Base-by-base conservation (phyloP, 225 moss, liverwort and hornwort species). In the Pleurozium schreberi region DNA sequence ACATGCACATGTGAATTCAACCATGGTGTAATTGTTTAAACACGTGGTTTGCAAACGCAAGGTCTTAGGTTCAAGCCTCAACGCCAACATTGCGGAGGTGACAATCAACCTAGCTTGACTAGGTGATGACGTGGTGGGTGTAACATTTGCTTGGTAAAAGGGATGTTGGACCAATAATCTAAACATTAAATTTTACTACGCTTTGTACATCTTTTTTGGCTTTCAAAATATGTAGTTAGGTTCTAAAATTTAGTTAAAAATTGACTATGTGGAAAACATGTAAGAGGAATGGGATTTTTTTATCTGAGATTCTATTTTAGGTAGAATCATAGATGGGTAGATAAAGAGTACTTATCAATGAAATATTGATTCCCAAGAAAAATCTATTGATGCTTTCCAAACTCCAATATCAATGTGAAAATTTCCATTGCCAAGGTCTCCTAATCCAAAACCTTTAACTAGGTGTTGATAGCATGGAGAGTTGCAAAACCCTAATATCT, bases 401-500 rank as follows among this genome's bases (percentile, higher is more conserved):
- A 47, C 7, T 47, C 11, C 18, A 31, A 75, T 19, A 49, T 12
- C 3, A 0, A 0, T 19, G 4, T 18, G 4, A 47, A 31, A 47
- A 69, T 40, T 38, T 8, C 27, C 9, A 70, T 43, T 1, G 1
- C 26, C 8, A 27, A 27, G 16, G 14, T 15, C 12, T 74, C 4
- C 7, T 2, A 4, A 31, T 49, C 6, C 8, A 33, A 9, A 31
- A 47, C n/a, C n/a, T n/a, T n/a, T n/a, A n/a, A n/a, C n/a, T 8
- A 3, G 1, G 11, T 36, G 6, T 22, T 17, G 10, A 20, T 36
- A 67, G 10, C 20, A 10, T 1, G 1, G 5, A 52, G 5, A 21
- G 34, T 1, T 76, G 0, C 0, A 21, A 0, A 21, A 14, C 14
- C 9, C 2, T 50, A 2, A 0, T 76, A 22, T 53, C 14, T 36